phyloP scores from a whole-genome alignment of 257 asterid genomes.

The Nicotiana tomentosiformis region DNA sequence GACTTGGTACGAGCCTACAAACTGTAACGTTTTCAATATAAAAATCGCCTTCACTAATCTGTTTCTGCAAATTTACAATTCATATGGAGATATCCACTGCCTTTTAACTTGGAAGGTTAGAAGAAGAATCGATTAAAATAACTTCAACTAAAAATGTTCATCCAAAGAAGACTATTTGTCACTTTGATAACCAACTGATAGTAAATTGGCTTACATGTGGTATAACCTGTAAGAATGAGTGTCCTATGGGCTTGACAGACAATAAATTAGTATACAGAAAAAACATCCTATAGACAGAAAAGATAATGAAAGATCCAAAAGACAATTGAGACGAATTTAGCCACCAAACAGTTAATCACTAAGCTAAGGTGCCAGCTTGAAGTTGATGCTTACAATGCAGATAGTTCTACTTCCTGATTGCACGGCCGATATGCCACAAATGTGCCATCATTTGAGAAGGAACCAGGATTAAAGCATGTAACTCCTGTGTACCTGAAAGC shows the following conservation, averaged over 20 bases:
- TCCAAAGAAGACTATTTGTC: background rate
- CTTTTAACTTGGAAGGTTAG: background rate
- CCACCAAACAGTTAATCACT: background rate
- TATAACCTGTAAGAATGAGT: background rate
- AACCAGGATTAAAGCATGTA: conserved; percentile 94
- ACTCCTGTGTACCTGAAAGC: conserved; percentile 68
- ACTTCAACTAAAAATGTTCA: background rate
- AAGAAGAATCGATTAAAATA: background rate
- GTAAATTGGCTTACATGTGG: background rate
- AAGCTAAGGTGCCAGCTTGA: background rate
- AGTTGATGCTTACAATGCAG: conserved; percentile 45
- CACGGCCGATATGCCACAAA: conserved; percentile 84
- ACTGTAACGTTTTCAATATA: background rate
- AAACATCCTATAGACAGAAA: background rate
- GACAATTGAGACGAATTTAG: background rate
- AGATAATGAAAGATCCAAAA: background rate
- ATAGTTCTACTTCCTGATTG: conserved; percentile 76
- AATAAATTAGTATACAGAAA: background rate
- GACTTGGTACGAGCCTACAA: too few species aligned
- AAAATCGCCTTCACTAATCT: background rate
- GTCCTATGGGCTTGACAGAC: background rate
- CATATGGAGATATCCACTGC: background rate
- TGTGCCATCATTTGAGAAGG: conserved; percentile 80
- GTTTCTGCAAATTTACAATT: background rate
- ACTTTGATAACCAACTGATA: background rate